Evolutionary conservation across 768 basidiomycete genomes (phyloP).

Genomic region (Tremella mesenterica): DNA sequence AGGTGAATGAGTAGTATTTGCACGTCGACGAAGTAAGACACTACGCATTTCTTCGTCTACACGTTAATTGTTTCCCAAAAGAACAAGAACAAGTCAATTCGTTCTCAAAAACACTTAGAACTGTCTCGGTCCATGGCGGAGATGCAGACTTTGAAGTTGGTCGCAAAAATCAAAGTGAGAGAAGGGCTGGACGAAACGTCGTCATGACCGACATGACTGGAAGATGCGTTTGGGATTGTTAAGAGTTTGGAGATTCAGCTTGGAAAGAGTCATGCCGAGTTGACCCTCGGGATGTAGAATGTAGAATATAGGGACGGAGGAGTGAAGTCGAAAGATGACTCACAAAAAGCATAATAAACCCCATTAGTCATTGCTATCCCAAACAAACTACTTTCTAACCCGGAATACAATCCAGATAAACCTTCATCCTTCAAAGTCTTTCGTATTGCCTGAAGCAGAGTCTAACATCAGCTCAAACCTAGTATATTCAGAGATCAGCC

Average conservation of each 20-base stretch:
- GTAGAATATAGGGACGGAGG: too few species aligned
- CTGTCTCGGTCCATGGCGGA: too few species aligned
- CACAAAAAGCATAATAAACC: slow-evolving; percentile 61
- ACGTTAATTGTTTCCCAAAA: background rate
- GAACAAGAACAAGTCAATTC: too few species aligned
- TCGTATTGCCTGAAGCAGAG: slow-evolving; percentile 59
- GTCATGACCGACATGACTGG: too few species aligned
- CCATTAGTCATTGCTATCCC: slow-evolving; percentile 90
- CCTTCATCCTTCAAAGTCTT: slow-evolving; percentile 81
- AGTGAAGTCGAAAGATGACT: too few species aligned
- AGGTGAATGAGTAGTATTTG: slow-evolving; percentile 12
- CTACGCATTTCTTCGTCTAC: slow-evolving; percentile 45
- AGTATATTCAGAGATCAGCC: background rate
- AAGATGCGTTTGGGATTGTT: background rate
- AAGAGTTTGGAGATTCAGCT: background rate
- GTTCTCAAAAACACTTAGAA: too few species aligned
- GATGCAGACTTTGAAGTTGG: too few species aligned
- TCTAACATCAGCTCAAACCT: background rate
- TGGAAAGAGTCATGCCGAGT: background rate
- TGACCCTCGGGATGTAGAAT: background rate
- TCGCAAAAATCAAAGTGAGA: too few species aligned
- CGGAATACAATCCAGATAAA: slow-evolving; percentile 71
- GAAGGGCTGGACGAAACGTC: too few species aligned
- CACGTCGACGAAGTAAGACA: slow-evolving; percentile 32
- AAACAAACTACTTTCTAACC: slow-evolving; percentile 70